Evolutionary conservation across 495 filamentous ascomycete species (phyloP).

Genomic region (Tuber umbilicatum): DNA sequence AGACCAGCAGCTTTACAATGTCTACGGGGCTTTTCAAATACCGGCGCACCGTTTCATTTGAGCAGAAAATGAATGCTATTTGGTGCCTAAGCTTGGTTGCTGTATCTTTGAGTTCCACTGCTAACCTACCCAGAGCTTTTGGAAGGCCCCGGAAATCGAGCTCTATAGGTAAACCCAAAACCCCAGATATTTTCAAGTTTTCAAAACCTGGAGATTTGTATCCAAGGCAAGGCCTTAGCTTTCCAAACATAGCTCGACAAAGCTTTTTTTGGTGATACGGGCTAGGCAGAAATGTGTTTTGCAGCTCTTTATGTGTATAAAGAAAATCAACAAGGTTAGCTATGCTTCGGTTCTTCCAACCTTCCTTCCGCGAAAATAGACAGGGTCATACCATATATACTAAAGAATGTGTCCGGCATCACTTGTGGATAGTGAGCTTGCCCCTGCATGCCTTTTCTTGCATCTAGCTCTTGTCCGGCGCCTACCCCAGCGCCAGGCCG

Average conservation of each 20-base stretch:
- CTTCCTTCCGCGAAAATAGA: not conserved
- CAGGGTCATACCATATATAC: not conserved
- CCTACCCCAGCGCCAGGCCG: not conserved
- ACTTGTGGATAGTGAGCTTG: not conserved
- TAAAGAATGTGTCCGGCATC: not conserved
- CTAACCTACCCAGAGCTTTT: not conserved
- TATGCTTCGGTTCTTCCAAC: not conserved
- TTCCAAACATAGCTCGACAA: not conserved
- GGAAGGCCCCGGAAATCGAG: slow-evolving; percentile 5
- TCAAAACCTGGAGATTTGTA: slow-evolving; percentile 5
- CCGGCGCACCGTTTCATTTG: not conserved
- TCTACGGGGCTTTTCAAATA: slow-evolving; percentile 8
- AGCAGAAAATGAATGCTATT: slow-evolving; percentile 7
- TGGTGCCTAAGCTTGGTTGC: not conserved
- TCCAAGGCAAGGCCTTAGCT: not conserved
- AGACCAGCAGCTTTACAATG: not conserved
- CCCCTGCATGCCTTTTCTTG: not conserved
- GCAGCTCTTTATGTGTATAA: not conserved
- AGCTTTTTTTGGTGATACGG: not conserved
- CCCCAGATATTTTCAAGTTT: slow-evolving; percentile 1
- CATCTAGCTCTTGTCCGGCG: not conserved
- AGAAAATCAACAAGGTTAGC: not conserved
- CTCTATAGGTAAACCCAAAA: not conserved
- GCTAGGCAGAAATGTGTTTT: not conserved
- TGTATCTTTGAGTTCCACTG: not conserved